These are phyloP conservation scores for Cruciata laevipes DNA, from an alignment of 257 asterid species.

Conservation along the genomic window DNA sequence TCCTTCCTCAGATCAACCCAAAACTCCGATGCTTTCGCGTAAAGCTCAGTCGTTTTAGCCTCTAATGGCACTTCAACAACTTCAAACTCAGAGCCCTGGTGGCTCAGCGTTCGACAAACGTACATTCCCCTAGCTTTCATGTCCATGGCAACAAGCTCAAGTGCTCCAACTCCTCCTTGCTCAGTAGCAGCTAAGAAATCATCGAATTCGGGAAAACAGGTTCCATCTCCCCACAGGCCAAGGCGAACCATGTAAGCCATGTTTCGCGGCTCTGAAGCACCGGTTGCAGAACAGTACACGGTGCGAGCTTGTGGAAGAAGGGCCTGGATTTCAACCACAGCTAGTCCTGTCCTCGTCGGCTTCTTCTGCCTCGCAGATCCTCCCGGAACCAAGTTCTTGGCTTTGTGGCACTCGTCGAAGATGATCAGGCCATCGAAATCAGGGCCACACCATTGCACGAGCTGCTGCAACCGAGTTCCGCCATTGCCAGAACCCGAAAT, in stretches of 20 bases:
- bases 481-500: conserved; percentile 99
- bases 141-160: conserved; percentile 99
- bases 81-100: conserved; percentile 91
- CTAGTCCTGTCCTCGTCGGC: conserved; percentile 90
- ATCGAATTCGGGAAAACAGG: conserved; percentile 68
- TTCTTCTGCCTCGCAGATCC: conserved; percentile 73
- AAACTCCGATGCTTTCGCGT: conserved; percentile 75
- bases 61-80: conserved; percentile 89
- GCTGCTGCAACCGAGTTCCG: conserved; percentile 84
- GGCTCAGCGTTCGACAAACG: conserved; percentile 96
- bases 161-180: conserved; percentile 98
- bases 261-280: conserved; percentile 98
- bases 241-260: conserved; percentile 99
- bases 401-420: conserved; percentile 99
- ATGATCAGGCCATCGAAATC: conserved; percentile 75
- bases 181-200: conserved; percentile 88
- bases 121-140: conserved; percentile 99
- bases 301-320: conserved; percentile 95
- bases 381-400: conserved; percentile 93
- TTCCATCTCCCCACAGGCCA: conserved; percentile 99
- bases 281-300: conserved; percentile 95
- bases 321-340: conserved; percentile 97
- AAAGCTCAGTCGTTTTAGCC: conserved; percentile 73
- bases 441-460: conserved; percentile 85
- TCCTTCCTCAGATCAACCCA: conserved; percentile 93